phyloP scores from a whole-genome alignment of 2,329 filamentous ascomycete genomes.

The Nannizzia gypsea region DNA sequence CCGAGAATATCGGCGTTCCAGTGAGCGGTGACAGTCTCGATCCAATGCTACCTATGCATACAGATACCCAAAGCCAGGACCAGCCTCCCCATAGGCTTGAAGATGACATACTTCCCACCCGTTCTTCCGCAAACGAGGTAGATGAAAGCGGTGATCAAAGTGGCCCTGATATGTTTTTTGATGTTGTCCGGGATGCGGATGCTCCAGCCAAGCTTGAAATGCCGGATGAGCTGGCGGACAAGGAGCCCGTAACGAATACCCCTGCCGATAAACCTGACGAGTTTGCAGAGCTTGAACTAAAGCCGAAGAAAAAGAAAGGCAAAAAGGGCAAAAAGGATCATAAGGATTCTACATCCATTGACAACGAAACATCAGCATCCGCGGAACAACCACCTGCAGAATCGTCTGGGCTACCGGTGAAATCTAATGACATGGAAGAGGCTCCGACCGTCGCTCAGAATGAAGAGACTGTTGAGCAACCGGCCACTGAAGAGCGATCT shows the following conservation, averaged over 20 bases:
- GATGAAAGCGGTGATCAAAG: background rate
- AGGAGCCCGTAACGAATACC: background rate
- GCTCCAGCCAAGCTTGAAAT: background rate
- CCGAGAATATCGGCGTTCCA: background rate
- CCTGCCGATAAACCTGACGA: background rate
- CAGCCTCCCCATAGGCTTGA: background rate
- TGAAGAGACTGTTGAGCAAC: background rate
- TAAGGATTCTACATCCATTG: background rate
- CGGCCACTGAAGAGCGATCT: background rate
- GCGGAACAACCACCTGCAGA: background rate
- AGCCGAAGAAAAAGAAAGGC: conserved; percentile 14
- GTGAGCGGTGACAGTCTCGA: background rate
- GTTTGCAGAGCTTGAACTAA: background rate
- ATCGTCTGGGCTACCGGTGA: background rate
- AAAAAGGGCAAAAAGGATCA: conserved; percentile 6
- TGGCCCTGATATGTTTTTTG: background rate
- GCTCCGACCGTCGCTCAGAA: background rate
- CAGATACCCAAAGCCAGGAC: background rate
- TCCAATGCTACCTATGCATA: background rate
- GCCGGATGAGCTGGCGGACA: background rate
- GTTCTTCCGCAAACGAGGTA: background rate
- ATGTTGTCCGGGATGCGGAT: background rate
- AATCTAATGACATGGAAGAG: background rate
- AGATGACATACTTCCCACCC: background rate
- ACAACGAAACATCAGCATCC: background rate